These are phyloP conservation scores for Rhizophagus prolifer DNA, from an alignment of 192 early-diverging fungal genomes.

Conservation along the genomic window DNA sequence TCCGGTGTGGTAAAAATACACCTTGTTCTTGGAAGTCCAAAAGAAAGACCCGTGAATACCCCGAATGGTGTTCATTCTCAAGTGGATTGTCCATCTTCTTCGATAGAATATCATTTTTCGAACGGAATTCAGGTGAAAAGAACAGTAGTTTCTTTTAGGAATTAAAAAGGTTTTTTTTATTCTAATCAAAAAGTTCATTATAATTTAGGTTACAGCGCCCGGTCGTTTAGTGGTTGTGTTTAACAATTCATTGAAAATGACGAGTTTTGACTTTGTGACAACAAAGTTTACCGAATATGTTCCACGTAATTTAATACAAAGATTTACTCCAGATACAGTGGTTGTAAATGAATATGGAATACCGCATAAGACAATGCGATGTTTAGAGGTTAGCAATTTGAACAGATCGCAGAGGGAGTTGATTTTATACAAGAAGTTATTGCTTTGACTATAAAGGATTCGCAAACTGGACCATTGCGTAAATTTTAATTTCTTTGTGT, in stretches of 20 bases:
- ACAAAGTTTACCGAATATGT: neutral
- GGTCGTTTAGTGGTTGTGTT: neutral
- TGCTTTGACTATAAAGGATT: neutral
- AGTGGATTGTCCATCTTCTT: neutral
- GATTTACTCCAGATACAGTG: neutral
- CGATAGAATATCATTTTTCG: neutral
- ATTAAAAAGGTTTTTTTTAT: neutral
- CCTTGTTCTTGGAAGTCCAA: neutral
- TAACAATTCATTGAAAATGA: neutral
- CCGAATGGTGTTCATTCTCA: neutral
- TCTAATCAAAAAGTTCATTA: neutral
- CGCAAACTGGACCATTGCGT: neutral
- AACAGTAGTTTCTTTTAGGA: too few species aligned
- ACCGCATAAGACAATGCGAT: neutral
- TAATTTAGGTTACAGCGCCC: neutral
- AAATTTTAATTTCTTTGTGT: neutral
- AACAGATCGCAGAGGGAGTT: neutral
- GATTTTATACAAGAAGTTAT: neutral
- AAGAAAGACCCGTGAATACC: neutral
- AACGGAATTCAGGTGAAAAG: neutral
- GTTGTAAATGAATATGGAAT: neutral
- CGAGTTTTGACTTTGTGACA: neutral
- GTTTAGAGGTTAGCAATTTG: neutral
- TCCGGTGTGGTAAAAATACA: neutral
- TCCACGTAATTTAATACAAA: neutral